These are phyloP conservation scores for Arachnomyces sp. DNA, from an alignment of 2,329 filamentous ascomycete species.

Conservation along the genomic window DNA sequence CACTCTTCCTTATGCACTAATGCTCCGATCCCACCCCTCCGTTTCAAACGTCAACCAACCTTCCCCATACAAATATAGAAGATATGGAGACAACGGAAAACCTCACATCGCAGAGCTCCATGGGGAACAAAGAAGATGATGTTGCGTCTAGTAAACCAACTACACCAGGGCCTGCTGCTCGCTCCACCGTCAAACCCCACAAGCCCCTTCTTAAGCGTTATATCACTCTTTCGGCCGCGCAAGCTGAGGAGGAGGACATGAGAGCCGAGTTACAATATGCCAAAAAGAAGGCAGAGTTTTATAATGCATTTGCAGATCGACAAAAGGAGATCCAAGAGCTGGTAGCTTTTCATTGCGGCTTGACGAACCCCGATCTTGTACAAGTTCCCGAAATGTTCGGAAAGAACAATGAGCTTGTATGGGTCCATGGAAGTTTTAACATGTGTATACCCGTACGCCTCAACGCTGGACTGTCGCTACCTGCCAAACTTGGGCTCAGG, in stretches of 20 bases:
- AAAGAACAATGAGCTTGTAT: conserved; percentile 3
- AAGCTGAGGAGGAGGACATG: conserved; percentile 9
- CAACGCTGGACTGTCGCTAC: conserved; percentile 1
- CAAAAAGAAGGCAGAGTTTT: conserved; percentile 4
- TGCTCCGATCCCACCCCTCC: too few species aligned
- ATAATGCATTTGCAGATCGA: conserved; percentile 2
- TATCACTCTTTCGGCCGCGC: conserved; percentile 8
- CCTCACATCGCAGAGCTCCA: too few species aligned
- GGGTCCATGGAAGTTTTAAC: conserved; percentile 15
- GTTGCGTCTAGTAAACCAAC: not conserved
- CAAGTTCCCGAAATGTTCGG: conserved; percentile 7
- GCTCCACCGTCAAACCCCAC: conserved; percentile 1
- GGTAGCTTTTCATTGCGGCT: conserved; percentile 10
- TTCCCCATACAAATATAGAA: too few species aligned
- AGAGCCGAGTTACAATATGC: conserved; percentile 6
- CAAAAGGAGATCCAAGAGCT: conserved; percentile 7
- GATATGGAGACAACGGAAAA: too few species aligned
- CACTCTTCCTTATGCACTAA: too few species aligned
- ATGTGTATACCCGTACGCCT: conserved; percentile 11
- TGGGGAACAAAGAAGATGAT: too few species aligned
- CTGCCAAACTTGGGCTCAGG: conserved; percentile 1
- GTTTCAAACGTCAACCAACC: too few species aligned
- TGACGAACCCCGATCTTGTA: conserved; percentile 7
- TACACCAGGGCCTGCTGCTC: not conserved
- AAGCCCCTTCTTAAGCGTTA: conserved; percentile 3